Conservation (phyloP, 805 yeast species). For the Spathaspora girioi region DNA sequence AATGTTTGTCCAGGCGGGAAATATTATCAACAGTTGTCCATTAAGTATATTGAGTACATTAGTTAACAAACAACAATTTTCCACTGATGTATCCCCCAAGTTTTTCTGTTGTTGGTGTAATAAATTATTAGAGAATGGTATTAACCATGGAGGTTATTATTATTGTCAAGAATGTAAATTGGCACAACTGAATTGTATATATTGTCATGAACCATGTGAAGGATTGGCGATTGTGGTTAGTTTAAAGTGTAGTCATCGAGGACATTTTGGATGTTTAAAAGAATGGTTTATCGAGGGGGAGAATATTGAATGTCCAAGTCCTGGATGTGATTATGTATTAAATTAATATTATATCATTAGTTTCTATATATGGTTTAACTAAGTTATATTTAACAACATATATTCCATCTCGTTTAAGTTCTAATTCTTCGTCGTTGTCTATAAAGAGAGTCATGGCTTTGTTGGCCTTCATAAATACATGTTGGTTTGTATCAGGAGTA, state of each 20-base stretch:
- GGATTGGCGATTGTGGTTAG: constrained; percentile 59
- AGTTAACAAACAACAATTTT: constrained; percentile 22
- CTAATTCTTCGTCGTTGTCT: constrained; percentile 50
- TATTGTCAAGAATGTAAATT: constrained; percentile 71
- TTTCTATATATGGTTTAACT: constrained; percentile 27
- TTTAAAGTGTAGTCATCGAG: constrained; percentile 80
- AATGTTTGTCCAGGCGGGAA: constrained; percentile 56
- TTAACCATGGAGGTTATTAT: constrained; percentile 70
- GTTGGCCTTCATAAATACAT: constrained; percentile 67
- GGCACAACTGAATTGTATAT: constrained; percentile 64
- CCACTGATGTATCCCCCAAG: constrained; percentile 32
- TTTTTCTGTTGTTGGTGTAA: constrained; percentile 63
- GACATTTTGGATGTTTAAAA: constrained; percentile 76
- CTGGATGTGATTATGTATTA: constrained; percentile 52
- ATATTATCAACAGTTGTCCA: constrained; percentile 46
- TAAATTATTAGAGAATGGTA: constrained; percentile 59
- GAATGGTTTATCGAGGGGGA: constrained; percentile 70
- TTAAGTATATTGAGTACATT: constrained; percentile 15
- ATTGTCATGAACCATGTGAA: constrained; percentile 73
- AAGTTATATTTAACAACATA: constrained; percentile 68
- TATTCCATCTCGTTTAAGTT: constrained; percentile 58
- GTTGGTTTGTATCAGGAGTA: constrained; percentile 68
- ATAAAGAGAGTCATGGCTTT: constrained; percentile 23
- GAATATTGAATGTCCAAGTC: constrained; percentile 71
- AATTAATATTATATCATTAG: constrained; percentile 38